Percentiles rank a stretch among this genome's conserved stretches.
Evolutionary conservation across 2,329 filamentous ascomycete genomes (phyloP).

Genomic region (Pseudogymnoascus sp.): DNA sequence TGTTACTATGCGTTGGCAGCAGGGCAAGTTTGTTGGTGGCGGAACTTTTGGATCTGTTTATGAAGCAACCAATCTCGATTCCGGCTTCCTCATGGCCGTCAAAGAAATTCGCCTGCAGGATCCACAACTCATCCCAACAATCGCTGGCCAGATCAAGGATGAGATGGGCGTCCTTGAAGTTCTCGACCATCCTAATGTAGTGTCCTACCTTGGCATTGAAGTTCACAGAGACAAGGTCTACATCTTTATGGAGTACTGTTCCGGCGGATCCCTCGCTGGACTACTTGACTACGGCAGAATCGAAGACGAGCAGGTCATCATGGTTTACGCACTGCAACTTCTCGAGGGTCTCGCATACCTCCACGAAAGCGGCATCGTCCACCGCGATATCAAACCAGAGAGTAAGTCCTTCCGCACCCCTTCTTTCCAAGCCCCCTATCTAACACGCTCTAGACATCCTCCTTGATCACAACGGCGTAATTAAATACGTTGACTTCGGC

Average conservation of each 20-base stretch:
- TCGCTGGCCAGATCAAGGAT: conserved; percentile 88
- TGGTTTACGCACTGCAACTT: conserved; percentile 91
- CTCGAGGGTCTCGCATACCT: conserved; percentile 90
- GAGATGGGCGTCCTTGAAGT: conserved; percentile 96
- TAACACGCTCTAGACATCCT: conserved; percentile 61
- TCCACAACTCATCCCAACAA: conserved; percentile 88
- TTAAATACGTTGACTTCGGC: conserved; percentile 98
- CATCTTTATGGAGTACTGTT: conserved; percentile 99
- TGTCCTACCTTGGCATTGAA: conserved; percentile 96
- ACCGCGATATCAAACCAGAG: conserved; percentile 96
- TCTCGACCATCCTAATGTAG: conserved; percentile 93
- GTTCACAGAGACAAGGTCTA: conserved; percentile 99
- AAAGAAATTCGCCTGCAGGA: conserved; percentile 98
- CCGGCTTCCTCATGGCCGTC: conserved; percentile 93
- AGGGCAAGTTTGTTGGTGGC: conserved; percentile 95
- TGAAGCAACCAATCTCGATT: conserved; percentile 93
- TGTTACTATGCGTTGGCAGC: conserved; percentile 93
- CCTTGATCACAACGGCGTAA: conserved; percentile 93
- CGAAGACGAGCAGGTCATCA: conserved; percentile 94
- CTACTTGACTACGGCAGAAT: conserved; percentile 92
- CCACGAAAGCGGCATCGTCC: conserved; percentile 83
- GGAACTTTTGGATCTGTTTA: conserved; percentile 98
- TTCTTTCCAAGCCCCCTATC: conserved; percentile 11
- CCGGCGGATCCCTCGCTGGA: conserved; percentile 81
- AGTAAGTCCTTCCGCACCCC: conserved; percentile 49